phyloP scores from a whole-genome alignment of 768 basidiomycete species.

The Clathrus columnatus region DNA sequence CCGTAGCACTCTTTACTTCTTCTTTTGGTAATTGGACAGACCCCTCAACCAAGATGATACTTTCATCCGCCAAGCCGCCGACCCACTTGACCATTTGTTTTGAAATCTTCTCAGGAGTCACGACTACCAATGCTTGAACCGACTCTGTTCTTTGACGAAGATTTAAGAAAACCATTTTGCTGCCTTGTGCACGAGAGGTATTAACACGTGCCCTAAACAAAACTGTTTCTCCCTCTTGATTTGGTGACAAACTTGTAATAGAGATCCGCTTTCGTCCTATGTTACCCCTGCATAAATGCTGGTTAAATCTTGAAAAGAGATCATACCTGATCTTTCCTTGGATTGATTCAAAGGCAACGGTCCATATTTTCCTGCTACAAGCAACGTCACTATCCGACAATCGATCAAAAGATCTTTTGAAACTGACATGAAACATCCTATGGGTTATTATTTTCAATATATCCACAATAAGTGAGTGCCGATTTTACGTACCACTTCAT shows the following conservation, averaged over 20 bases:
- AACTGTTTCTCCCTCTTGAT: constrained; percentile 63
- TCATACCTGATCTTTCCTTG: constrained; percentile 49
- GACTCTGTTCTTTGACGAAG: constrained; percentile 82
- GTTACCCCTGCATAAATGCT: constrained; percentile 24
- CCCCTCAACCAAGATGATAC: constrained; percentile 87
- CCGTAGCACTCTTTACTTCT: constrained; percentile 84
- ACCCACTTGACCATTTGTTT: constrained; percentile 98
- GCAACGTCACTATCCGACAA: constrained; percentile 55
- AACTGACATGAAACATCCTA: constrained; percentile 7
- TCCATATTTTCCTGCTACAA: constrained; percentile 63
- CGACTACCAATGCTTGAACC: constrained; percentile 75
- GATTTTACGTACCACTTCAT: constrained; percentile 43
- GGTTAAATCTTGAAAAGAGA: neutral
- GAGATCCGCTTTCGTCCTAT: constrained; percentile 47
- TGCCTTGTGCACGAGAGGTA: constrained; percentile 85
- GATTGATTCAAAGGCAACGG: constrained; percentile 87
- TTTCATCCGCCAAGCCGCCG: constrained; percentile 68
- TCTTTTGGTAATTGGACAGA: constrained; percentile 68
- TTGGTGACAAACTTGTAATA: constrained; percentile 53
- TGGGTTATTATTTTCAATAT: neutral
- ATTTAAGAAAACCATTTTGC: constrained; percentile 91
- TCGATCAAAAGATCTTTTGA: constrained; percentile 1
- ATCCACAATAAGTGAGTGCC: neutral
- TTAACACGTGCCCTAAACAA: constrained; percentile 86
- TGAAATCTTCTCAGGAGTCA: constrained; percentile 68